phyloP scores from a whole-genome alignment of 345 rosid species.

The Eucalyptus sp. region DNA sequence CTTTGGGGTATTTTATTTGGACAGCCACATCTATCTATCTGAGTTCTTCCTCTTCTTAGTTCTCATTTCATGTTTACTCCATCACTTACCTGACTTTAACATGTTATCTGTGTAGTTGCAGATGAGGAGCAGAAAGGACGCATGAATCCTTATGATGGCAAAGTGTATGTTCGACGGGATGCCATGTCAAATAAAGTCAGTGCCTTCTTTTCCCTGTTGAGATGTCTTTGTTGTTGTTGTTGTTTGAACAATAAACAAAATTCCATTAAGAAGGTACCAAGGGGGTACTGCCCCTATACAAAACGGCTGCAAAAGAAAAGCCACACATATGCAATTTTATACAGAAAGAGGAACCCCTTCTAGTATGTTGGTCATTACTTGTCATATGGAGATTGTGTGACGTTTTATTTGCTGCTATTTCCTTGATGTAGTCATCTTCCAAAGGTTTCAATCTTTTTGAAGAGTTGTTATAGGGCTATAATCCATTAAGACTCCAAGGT shows the following conservation, averaged over 20 bases:
- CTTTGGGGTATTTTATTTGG: neutral
- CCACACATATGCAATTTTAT: neutral
- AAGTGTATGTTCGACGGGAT: constrained; percentile 29
- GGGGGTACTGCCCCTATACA: neutral
- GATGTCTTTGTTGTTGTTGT: neutral
- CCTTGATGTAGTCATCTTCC: neutral
- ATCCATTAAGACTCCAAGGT: neutral
- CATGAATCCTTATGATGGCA: constrained; percentile 45
- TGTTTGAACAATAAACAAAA: neutral
- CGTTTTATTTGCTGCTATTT: neutral
- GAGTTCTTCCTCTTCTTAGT: neutral
- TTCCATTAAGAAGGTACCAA: neutral
- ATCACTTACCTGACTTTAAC: neutral
- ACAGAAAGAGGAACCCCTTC: neutral
- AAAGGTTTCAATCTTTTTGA: neutral
- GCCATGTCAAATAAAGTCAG: constrained; percentile 44
- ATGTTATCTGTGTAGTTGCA: constrained; percentile 8
- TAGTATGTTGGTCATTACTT: neutral
- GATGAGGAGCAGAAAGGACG: constrained; percentile 42
- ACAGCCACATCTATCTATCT: neutral
- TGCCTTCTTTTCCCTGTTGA: constrained; percentile 9
- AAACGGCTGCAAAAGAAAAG: neutral
- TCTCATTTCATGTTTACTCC: neutral
- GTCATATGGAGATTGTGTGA: neutral
- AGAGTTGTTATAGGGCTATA: neutral